These are phyloP conservation scores for Cutaneotrichosporon spelunceum DNA, from an alignment of 1,284 basidiomycete species.

Conservation along the genomic window DNA sequence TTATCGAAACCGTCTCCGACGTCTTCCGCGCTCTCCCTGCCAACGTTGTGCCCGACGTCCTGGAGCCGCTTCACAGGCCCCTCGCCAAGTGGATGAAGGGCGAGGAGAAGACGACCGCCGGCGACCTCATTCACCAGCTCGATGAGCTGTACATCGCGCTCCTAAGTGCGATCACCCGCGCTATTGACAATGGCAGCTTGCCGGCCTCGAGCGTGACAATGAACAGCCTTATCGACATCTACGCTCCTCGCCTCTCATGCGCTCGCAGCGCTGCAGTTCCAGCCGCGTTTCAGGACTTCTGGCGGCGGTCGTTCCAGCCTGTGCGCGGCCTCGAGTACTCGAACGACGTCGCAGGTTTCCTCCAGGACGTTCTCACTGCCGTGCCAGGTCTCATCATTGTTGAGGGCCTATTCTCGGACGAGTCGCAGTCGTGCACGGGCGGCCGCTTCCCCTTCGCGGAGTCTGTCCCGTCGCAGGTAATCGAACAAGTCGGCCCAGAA, in stretches of 20 bases:
- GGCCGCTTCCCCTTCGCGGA: slow-evolving; percentile 11
- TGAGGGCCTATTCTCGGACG: slow-evolving; percentile 24
- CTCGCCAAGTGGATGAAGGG: slow-evolving; percentile 36
- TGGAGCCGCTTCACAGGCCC: slow-evolving; percentile 20
- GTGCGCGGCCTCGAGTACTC: slow-evolving; percentile 30
- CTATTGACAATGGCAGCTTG: slow-evolving; percentile 28
- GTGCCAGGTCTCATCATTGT: slow-evolving; percentile 39
- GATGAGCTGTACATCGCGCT: slow-evolving; percentile 38
- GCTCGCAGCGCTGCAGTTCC: slow-evolving; percentile 29
- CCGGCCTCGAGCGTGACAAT: slow-evolving; percentile 27
- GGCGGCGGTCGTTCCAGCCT: slow-evolving; percentile 32
- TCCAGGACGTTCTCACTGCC: slow-evolving; percentile 33
- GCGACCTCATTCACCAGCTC: slow-evolving; percentile 23
- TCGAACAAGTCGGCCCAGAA: neutral
- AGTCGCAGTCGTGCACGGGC: neutral
- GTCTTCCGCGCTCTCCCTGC: slow-evolving; percentile 25
- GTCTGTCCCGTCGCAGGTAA: slow-evolving; percentile 7
- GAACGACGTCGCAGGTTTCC: slow-evolving; percentile 35
- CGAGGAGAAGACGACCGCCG: slow-evolving; percentile 12
- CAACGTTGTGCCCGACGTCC: slow-evolving; percentile 22
- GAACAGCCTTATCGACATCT: slow-evolving; percentile 35
- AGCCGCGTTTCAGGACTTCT: slow-evolving; percentile 40
- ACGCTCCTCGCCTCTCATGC: slow-evolving; percentile 37
- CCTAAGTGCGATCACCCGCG: slow-evolving; percentile 26
- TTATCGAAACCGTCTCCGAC: slow-evolving; percentile 8